Conservation (phyloP, 306 rosid species). For the Crataegus laevigata region DNA sequence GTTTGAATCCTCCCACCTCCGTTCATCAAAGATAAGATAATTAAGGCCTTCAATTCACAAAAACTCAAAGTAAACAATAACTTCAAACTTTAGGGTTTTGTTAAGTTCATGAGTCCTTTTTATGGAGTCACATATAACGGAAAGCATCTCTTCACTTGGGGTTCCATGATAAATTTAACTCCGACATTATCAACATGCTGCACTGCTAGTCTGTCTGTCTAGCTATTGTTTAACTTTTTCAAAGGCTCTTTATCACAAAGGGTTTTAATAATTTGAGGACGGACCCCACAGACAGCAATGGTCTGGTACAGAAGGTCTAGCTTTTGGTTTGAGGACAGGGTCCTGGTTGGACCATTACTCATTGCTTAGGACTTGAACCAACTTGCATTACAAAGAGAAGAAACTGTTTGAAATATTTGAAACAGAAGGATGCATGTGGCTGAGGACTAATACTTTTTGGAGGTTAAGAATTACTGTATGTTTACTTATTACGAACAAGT, state of each 20-base stretch:
- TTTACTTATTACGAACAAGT: neutral
- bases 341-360: neutral
- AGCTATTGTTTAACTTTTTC: slow-evolving; percentile 26
- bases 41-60: neutral
- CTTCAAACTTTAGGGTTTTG: neutral
- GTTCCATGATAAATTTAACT: slow-evolving; percentile 32
- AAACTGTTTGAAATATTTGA: neutral
- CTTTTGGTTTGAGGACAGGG: neutral
- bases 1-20: neutral
- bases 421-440: neutral
- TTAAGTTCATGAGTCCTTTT: slow-evolving; percentile 1
- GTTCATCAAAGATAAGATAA: neutral
- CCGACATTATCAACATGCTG: slow-evolving; percentile 32
- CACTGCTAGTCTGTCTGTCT: slow-evolving; percentile 40
- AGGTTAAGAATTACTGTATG: neutral
- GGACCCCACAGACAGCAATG: slow-evolving; percentile 38
- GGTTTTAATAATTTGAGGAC: slow-evolving; percentile 36
- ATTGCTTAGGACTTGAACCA: neutral
- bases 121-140: slow-evolving; percentile 15
- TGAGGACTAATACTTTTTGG: neutral
- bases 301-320: slow-evolving; percentile 7
- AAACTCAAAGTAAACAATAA: slow-evolving; percentile 6
- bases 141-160: slow-evolving; percentile 22
- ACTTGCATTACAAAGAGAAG: neutral
- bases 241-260: slow-evolving; percentile 31